phyloP scores from a whole-genome alignment of 2,329 filamentous ascomycete genomes.

The Xylaria sp. region DNA sequence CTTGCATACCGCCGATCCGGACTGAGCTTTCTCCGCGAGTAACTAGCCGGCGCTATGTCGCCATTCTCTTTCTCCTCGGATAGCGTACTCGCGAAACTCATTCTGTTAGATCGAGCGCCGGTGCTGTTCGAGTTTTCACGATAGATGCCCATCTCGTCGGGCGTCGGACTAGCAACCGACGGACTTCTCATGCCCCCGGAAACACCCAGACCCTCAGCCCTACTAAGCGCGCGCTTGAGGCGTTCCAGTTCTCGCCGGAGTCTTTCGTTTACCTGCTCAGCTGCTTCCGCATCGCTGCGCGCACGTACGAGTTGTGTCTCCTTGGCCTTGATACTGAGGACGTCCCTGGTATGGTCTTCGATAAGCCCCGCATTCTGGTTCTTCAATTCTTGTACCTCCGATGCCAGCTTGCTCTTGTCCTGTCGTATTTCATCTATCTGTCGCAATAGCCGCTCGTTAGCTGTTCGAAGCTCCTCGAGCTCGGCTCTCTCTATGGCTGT shows the following conservation, averaged over 20 bases:
- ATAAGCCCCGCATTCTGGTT: conserved; percentile 96
- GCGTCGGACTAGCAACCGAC: conserved; percentile 46
- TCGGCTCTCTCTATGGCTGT: conserved; percentile 83
- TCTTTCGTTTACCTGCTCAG: conserved; percentile 79
- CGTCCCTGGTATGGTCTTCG: conserved; percentile 92
- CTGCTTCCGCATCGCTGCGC: conserved; percentile 80
- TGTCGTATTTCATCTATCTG: conserved; percentile 75
- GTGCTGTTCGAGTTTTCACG: conserved; percentile 43
- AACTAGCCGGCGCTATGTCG: conserved; percentile 38
- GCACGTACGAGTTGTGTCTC: conserved; percentile 94
- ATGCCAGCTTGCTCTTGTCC: conserved; percentile 74
- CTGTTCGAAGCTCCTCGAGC: conserved; percentile 76
- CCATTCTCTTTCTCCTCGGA: conserved; percentile 77
- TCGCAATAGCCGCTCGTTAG: conserved; percentile 72
- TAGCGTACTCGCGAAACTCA: conserved; percentile 59
- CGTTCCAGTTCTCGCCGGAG: conserved; percentile 85
- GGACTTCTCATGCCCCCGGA: conserved; percentile 37
- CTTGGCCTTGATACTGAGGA: conserved; percentile 95
- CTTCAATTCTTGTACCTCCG: conserved; percentile 88
- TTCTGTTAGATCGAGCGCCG: conserved; percentile 43
- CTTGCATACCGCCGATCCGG: conserved; percentile 52
- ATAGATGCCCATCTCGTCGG: conserved; percentile 57
- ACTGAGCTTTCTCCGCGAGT: conserved; percentile 47
- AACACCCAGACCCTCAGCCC: conserved; percentile 48
- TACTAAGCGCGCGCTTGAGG: conserved; percentile 77